phyloP scores from a whole-genome alignment of 495 filamentous ascomycete genomes.

The Hyaloscypha variabilis region DNA sequence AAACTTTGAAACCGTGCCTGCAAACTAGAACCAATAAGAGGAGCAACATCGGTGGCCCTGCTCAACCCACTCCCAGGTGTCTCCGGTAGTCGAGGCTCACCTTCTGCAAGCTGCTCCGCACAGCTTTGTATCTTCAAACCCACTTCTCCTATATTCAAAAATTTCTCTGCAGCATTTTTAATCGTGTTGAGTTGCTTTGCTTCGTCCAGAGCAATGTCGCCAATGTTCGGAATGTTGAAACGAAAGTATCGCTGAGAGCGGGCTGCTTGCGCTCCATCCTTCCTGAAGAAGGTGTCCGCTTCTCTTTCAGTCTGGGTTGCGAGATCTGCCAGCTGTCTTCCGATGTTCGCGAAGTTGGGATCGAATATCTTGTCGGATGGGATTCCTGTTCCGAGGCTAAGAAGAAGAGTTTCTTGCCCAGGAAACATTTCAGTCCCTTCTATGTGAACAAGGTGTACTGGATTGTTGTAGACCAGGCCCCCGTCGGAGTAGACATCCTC shows the following conservation, averaged over 20 bases:
- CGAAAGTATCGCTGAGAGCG: conserved; percentile 40
- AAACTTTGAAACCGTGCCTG: no score
- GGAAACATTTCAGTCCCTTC: conserved; percentile 3
- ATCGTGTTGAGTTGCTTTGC: conserved; percentile 30
- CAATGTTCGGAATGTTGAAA: conserved; percentile 47
- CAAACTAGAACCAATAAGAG: no score
- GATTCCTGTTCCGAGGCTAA: conserved; percentile 49
- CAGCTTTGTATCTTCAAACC: no score
- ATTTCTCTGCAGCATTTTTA: no score
- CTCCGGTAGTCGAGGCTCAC: no score
- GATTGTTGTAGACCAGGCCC: conserved; percentile 45
- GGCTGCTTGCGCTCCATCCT: conserved; percentile 31
- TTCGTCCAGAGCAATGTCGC: conserved; percentile 44
- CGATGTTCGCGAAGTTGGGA: conserved; percentile 35
- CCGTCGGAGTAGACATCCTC: conserved; percentile 44
- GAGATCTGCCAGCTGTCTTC: conserved; percentile 32
- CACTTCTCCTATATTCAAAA: no score
- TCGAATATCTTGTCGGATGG: conserved; percentile 35
- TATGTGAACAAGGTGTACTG: conserved; percentile 32
- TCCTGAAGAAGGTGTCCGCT: conserved; percentile 38
- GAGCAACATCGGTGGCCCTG: no score
- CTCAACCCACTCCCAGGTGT: no score
- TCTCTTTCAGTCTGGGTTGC: conserved; percentile 45
- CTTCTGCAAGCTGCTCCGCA: no score
- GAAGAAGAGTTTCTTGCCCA: conserved; percentile 23